Evolutionary conservation across 495 filamentous ascomycete genomes (phyloP).

Genomic region (Usnea hakonensis): DNA sequence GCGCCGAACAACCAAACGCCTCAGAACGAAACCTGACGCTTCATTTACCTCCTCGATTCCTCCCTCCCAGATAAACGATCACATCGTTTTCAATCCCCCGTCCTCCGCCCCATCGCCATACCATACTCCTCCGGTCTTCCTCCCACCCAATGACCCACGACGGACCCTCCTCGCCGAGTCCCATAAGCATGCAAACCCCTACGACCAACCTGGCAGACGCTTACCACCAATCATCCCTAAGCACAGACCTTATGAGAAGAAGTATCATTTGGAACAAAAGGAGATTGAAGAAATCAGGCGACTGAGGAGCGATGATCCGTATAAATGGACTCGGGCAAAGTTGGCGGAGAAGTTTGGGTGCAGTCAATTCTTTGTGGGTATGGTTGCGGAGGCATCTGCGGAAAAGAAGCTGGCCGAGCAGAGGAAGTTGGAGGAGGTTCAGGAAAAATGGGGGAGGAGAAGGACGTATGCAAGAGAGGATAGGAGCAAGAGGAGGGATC

Average conservation of each 20-base stretch:
- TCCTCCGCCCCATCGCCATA: slow-evolving; percentile 73
- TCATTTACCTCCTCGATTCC: slow-evolving; percentile 51
- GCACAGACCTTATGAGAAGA: slow-evolving; percentile 46
- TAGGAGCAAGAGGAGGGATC: slow-evolving; percentile 54
- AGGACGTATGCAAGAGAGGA: slow-evolving; percentile 68
- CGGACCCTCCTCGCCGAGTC: slow-evolving; percentile 43
- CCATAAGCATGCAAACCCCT: slow-evolving; percentile 25
- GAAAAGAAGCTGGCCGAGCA: slow-evolving; percentile 45
- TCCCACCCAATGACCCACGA: slow-evolving; percentile 70
- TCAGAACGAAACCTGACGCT: slow-evolving; percentile 64
- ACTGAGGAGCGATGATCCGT: slow-evolving; percentile 59
- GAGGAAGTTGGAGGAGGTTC: slow-evolving; percentile 49
- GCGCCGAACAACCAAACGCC: slow-evolving; percentile 60
- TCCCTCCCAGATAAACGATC: slow-evolving; percentile 38
- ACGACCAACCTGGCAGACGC: slow-evolving; percentile 18
- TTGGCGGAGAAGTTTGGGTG: slow-evolving; percentile 73
- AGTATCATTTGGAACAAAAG: slow-evolving; percentile 65
- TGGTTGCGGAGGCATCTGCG: slow-evolving; percentile 42
- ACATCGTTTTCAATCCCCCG: slow-evolving; percentile 93
- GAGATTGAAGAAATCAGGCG: slow-evolving; percentile 74
- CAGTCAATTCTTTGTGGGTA: slow-evolving; percentile 61
- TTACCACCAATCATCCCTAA: slow-evolving; percentile 52
- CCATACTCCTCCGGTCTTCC: slow-evolving; percentile 84
- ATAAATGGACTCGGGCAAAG: slow-evolving; percentile 60
- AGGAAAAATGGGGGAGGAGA: slow-evolving; percentile 66